Conservation (phyloP, 2,329 filamentous ascomycete species). For the Mycogone perniciosa region DNA sequence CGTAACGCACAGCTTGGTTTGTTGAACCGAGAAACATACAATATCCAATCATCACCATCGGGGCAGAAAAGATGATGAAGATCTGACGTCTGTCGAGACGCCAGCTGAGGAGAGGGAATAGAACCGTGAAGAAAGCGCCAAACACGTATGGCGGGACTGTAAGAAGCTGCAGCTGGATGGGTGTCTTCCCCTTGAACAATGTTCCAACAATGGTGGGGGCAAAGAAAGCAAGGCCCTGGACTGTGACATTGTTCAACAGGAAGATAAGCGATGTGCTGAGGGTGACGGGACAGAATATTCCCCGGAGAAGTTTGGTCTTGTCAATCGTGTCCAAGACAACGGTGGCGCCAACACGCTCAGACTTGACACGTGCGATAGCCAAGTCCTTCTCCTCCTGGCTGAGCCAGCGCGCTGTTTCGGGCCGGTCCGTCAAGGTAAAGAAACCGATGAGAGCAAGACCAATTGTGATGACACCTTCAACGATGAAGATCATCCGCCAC, state of each 20-base stretch:
- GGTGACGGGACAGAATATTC: conserved; percentile 58
- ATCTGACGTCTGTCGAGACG: conserved; percentile 52
- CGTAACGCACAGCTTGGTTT: conserved; percentile 53
- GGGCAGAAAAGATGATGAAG: conserved; percentile 54
- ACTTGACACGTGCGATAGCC: conserved; percentile 60
- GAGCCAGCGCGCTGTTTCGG: conserved; percentile 62
- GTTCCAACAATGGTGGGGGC: conserved; percentile 60
- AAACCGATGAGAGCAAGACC: conserved; percentile 55
- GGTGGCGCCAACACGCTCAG: conserved; percentile 57
- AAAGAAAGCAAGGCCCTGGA: conserved; percentile 66
- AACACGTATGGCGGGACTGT: conserved; percentile 67
- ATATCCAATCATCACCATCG: conserved; percentile 62
- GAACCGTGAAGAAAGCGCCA: conserved; percentile 59
- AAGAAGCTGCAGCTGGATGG: conserved; percentile 60
- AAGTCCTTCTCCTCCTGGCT: conserved; percentile 58
- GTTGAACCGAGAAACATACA: conserved; percentile 60
- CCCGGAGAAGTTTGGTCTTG: conserved; percentile 49
- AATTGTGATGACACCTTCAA: conserved; percentile 57
- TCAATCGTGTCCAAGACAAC: conserved; percentile 60
- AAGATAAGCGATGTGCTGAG: conserved; percentile 52
- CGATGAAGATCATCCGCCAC: conserved; percentile 66
- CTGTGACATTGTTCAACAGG: conserved; percentile 62
- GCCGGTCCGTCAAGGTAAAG: conserved; percentile 60
- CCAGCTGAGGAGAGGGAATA: conserved; percentile 57
- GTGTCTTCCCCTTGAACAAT: conserved; percentile 53